Base-by-base conservation (phyloP, 352 stramenopile species). In the Blastocystis sp. region DNA sequence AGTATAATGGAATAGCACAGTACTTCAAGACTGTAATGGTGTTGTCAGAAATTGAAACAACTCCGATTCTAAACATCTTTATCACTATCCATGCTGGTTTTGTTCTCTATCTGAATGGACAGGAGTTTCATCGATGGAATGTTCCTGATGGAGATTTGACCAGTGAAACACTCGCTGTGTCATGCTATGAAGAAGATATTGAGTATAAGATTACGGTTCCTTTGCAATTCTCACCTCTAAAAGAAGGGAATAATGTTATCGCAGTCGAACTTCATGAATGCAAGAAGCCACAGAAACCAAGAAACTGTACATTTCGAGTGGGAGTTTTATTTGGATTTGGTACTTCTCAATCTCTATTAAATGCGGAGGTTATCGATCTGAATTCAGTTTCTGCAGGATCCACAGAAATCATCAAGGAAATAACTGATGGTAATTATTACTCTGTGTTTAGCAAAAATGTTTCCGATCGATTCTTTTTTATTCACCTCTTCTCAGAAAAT, bases 21-120 rank as follows among this genome's bases (percentile, higher is more conserved):
- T 87, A 87, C 59, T 87, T 61, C 23, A 87, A 76, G n/a, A 87
- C 76, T 5, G 63, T 87, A 15, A n/a, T 87, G 39, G 43, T 41
- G 23, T 23, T 87, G 11, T 50, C 76, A 18, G 18, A 20, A 15
- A 34, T 87, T 8, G 2, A 37, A 7, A 37, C n/a, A 3, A 4
- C 76, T 41, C 9, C 37, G 26, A 54, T 20, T 26, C 23, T 87
- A 20, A 29, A 29, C 13, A 23, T 87, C 37, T 61, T 50, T 9
- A 15, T 62, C 15, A 13, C 13, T 8, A 59, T 87, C 23, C 39
- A 43, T 11, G 76, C 76, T 29, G 76, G 76, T 9, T 41, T 87
- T n/a, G 63, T 80, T 20, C 34, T 87, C 11, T 87, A 80, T 29
- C 45, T 79, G 15, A 87, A 87, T 56, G 76, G 76, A 18, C 2